Evolutionary conservation across 2,329 filamentous ascomycete species (phyloP), one percentile per base, ranked within the genome.

Genomic region (Phaeomoniella chlamydospora): DNA sequence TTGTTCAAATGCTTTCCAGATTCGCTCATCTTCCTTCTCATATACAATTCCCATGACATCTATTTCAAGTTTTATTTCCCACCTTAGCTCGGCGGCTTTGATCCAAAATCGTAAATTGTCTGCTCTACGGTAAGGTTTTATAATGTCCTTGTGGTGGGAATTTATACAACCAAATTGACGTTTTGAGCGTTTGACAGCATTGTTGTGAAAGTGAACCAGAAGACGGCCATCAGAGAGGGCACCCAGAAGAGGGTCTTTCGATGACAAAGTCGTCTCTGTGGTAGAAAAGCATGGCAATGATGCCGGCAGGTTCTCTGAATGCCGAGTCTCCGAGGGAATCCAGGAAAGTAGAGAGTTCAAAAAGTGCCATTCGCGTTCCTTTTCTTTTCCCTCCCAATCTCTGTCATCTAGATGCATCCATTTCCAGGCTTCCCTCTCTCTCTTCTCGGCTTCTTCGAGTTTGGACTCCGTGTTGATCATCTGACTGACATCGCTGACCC

Each of bases 101-200:
- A 82, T 73, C 88, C 90, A 98, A 65, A 81, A 98, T 29, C 86
- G 75, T 42, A 98, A 68, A 55, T 98, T 98, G 48, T 98, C 90
- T 3, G 87, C 85, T 43, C 79, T 79, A 34, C 90, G 80, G 56
- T 98, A 98, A 0, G 90, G 90, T 59, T 96, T 96, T 41, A 76
- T 78, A 6, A 90, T 88, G 56, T 98, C 86, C n/a, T 77, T 78
- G 55, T 96, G 90, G 56, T 80, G 94, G 6, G 72, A 72, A 39
- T 84, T 85, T 52, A 98, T 94, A 43, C 83, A 74, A 36, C 87
- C 86, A 53, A 96, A 96, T 5, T 81, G 82, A 18, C 84, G 72
- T 51, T 80, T 77, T 15, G 87, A 94, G 53, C 83, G 83, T 50
- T 76, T 75, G 18, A 98, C 82, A 0, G 84, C 76, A 11, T 80